These are phyloP conservation scores for Apiotrichum akiyoshidainum DNA, from an alignment of 1,284 basidiomycete species.

Conservation along the genomic window DNA sequence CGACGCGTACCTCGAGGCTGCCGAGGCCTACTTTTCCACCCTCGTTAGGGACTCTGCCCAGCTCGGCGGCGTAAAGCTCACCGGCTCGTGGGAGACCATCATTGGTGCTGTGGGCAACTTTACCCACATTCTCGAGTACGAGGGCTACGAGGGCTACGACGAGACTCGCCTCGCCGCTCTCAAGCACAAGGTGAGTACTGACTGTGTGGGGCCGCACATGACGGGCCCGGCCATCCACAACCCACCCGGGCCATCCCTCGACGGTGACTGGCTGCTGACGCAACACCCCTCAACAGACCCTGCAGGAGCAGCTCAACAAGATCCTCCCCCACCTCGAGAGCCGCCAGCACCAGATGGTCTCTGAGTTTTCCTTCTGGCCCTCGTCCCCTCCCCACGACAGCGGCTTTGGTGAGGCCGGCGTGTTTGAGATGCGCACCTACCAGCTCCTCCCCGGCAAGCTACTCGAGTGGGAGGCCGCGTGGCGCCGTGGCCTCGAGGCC, in stretches of 20 bases:
- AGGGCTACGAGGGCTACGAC: constrained; percentile 82
- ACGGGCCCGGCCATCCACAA: too few relatives aligned
- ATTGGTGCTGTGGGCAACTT: constrained; percentile 74
- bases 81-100: constrained; percentile 81
- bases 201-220: constrained; percentile 11
- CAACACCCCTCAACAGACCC: constrained; percentile 2
- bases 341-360: constrained; percentile 72
- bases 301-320: constrained; percentile 28
- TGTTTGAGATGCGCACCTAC: constrained; percentile 88
- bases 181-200: constrained; percentile 27
- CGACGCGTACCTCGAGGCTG: constrained; percentile 78
- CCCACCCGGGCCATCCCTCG: too few relatives aligned
- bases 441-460: constrained; percentile 68
- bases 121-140: constrained; percentile 81
- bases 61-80: constrained; percentile 71
- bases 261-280: constrained; percentile 2
- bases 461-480: constrained; percentile 87
- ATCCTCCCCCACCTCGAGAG: constrained; percentile 70
- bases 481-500: constrained; percentile 85
- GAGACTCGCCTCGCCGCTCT: constrained; percentile 30
- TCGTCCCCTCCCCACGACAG: constrained; percentile 74
- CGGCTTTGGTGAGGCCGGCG: constrained; percentile 62
- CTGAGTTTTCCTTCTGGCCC: constrained; percentile 92
- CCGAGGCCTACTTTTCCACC: constrained; percentile 74
- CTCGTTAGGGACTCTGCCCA: constrained; percentile 65